Evolutionary conservation across 352 stramenopile genomes (phyloP), one percentile per base, ranked within the genome.

Genomic region (Halophytophthora polymorphica): DNA sequence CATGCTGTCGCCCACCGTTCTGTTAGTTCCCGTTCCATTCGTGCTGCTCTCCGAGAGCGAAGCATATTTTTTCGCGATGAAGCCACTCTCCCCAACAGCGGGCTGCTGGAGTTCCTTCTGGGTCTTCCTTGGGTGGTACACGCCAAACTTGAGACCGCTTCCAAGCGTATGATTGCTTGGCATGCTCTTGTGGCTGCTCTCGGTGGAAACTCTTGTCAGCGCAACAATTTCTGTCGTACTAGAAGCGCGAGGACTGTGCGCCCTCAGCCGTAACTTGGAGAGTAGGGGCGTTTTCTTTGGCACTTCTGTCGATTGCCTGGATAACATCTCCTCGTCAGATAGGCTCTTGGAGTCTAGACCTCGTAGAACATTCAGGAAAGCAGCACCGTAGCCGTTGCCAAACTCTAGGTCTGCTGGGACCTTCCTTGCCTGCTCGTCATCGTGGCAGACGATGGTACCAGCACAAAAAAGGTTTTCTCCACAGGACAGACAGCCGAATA

Each of bases 401-500:
- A 10, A 8, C 4, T 31, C 25, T 10, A 31, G 4, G 4, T 31
- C 8, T 31, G 25, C 25, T 31, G 25, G 8, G 25, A 31, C 25
- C 25, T 31, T 31, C 22, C 1, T 50, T 33, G 55, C 19, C 45
- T 58, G 62, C n/a, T 51, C 39, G 0, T 63, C 42, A 29, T 63
- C 42, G 41, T 71, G 58, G 28, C 65, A 56, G 22, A 93, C 39
- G 37, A 93, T 71, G 23, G 77, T 63, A 39, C 75, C 83, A 25
- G 83, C 63, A 45, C 69, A 86, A 53, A 89, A 90, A 12, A 93
- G 54, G 31, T 60, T 68, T 54, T 81, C 61, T 10, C 69, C 65
- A 29, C 83, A 93, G 17, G 45, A 45, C 13, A 64, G 65, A 46
- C 83, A 93, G 22, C 80, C 79, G 46, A 82, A 88, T 39, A 85